Conservation (phyloP, 1,284 basidiomycete genomes). For the Sporisorium exsertum region DNA sequence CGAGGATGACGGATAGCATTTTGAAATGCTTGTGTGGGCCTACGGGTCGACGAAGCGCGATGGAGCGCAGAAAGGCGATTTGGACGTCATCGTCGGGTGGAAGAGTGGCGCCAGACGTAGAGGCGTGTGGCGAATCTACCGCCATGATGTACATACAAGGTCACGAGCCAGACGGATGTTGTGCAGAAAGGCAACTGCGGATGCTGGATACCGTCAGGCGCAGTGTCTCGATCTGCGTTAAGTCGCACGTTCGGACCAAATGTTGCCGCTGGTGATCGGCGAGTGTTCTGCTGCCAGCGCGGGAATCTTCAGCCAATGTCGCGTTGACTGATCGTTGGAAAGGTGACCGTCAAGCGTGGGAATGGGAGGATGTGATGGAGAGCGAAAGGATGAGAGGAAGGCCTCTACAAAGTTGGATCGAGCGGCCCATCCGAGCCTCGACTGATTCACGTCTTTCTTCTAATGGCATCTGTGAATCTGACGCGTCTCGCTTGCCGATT, state of each 20-base stretch:
- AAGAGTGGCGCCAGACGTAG: slow-evolving; percentile 19
- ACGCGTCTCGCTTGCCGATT: slow-evolving; percentile 7
- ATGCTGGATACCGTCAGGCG: background rate
- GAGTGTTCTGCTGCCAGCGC: background rate
- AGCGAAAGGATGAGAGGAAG: background rate
- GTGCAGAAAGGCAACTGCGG: background rate
- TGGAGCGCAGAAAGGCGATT: slow-evolving; percentile 56
- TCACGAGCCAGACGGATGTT: background rate
- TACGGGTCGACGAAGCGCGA: slow-evolving; percentile 55
- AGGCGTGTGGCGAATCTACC: slow-evolving; percentile 11
- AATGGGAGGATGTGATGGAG: background rate
- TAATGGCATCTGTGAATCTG: slow-evolving; percentile 1
- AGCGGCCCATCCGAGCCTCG: slow-evolving; percentile 13
- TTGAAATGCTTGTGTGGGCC: slow-evolving; percentile 64
- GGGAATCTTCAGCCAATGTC: background rate
- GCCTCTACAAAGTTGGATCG: slow-evolving; percentile 1
- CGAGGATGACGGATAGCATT: slow-evolving; percentile 52
- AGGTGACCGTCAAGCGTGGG: background rate
- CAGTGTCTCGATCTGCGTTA: background rate
- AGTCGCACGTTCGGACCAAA: background rate
- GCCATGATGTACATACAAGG: slow-evolving; percentile 10
- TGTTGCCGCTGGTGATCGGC: background rate
- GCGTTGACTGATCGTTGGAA: background rate
- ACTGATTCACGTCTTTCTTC: slow-evolving; percentile 16
- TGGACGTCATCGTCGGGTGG: slow-evolving; percentile 46